phyloP scores from a whole-genome alignment of 306 rosid species.

The Sicyos baderoa region DNA sequence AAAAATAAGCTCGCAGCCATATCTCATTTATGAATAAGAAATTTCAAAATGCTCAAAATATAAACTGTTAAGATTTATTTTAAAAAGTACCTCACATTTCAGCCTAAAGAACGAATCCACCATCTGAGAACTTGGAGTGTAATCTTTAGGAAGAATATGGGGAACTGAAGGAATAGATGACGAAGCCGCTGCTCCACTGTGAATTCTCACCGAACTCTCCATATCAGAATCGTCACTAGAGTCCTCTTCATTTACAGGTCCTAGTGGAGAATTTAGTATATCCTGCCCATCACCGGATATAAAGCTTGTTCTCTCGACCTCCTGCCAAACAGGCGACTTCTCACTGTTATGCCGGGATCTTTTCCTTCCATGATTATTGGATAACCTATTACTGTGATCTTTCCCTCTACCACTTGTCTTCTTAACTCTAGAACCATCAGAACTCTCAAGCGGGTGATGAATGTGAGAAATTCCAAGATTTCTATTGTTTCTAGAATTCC shows the following conservation, averaged over 20 bases:
- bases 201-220: constrained; percentile 60
- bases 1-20: constrained; percentile 27
- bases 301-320: constrained; percentile 89
- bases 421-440: constrained; percentile 41
- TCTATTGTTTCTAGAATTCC: constrained; percentile 88
- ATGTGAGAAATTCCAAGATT: constrained; percentile 52
- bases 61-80: constrained; percentile 17
- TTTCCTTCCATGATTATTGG: constrained; percentile 47
- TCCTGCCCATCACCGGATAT: constrained; percentile 95
- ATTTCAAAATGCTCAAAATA: constrained; percentile 12
- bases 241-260: constrained; percentile 38
- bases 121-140: constrained; percentile 49
- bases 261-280: constrained; percentile 55
- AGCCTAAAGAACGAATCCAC: constrained; percentile 71
- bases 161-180: constrained; percentile 55
- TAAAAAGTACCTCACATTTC: constrained; percentile 81
- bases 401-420: constrained; percentile 48
- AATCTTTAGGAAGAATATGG: constrained; percentile 32
- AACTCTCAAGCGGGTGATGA: constrained; percentile 94
- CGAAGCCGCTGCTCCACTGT: constrained; percentile 82
- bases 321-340: constrained; percentile 60
- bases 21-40: constrained; percentile 22
- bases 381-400: constrained; percentile 35
- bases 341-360: constrained; percentile 49
- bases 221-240: constrained; percentile 65